Percentiles rank a stretch among this genome's conserved stretches.
Evolutionary conservation across 2,329 filamentous ascomycete species (phyloP).

Genomic region (Cadophora gregata): DNA sequence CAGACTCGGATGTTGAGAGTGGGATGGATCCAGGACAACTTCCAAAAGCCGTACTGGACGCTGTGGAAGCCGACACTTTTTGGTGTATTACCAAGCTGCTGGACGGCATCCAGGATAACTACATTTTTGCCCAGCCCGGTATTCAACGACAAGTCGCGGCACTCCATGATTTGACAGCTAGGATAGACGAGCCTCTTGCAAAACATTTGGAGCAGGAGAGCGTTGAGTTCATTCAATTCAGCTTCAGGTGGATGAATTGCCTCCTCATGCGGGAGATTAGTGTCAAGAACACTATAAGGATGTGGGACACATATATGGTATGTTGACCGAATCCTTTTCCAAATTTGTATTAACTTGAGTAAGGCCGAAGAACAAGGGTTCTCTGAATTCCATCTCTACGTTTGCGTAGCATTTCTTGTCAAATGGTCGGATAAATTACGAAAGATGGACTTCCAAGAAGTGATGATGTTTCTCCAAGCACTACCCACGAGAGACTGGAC

Average conservation of each 20-base stretch:
- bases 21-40: conserved; percentile 98
- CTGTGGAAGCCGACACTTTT: conserved; percentile 96
- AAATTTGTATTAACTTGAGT: conserved; percentile 24
- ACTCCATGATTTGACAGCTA: conserved; percentile 84
- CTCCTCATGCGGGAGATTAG: conserved; percentile 97
- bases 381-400: conserved; percentile 97
- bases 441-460: conserved; percentile 97
- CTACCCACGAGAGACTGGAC: conserved; percentile 94
- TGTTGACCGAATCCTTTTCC: conserved; percentile 44
- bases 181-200: conserved; percentile 84
- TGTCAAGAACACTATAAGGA: conserved; percentile 93
- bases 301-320: conserved; percentile 99
- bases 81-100: conserved; percentile 98
- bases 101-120: conserved; percentile 99
- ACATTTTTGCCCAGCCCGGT: conserved; percentile 95
- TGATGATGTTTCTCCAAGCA: conserved; percentile 99
- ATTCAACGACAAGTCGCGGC: conserved; percentile 94
- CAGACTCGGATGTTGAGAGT: conserved; percentile 87
- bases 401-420: conserved; percentile 95
- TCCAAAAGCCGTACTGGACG: conserved; percentile 87
- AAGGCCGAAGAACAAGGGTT: conserved; percentile 98
- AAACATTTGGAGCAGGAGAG: conserved; percentile 90
- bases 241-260: conserved; percentile 99
- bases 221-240: conserved; percentile 99
- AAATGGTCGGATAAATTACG: conserved; percentile 97